Conservation (phyloP, 1,284 basidiomycete species). For the Filobasidium uniguttulatum region DNA sequence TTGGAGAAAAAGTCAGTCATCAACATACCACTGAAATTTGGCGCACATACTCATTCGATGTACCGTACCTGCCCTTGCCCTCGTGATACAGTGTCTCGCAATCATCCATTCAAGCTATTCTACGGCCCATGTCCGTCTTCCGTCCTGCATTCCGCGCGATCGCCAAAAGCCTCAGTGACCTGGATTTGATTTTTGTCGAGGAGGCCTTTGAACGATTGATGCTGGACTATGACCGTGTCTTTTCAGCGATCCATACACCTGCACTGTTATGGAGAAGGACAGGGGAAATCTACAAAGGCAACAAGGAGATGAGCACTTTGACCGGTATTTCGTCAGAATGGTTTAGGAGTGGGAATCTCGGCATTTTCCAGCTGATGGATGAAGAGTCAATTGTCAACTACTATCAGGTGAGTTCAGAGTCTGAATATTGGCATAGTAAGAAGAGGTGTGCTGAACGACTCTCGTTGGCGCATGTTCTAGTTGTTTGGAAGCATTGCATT, state of each 20-base stretch:
- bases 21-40: not conserved
- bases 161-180: slow-evolving; percentile 75
- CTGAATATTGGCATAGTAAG: no score
- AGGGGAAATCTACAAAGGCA: slow-evolving; percentile 96
- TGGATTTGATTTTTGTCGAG: slow-evolving; percentile 96
- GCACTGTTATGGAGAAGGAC: slow-evolving; percentile 93
- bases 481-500: slow-evolving; percentile 84
- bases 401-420: slow-evolving; percentile 59
- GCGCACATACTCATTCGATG: not conserved
- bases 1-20: slow-evolving; percentile 49
- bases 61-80: not conserved
- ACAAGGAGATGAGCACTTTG: slow-evolving; percentile 51
- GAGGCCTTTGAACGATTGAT: slow-evolving; percentile 92
- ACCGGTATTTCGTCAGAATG: slow-evolving; percentile 26
- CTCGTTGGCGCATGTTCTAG: not conserved
- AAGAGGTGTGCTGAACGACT: not conserved
- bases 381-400: slow-evolving; percentile 94
- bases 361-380: slow-evolving; percentile 95
- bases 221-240: slow-evolving; percentile 89
- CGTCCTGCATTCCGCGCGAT: slow-evolving; percentile 87
- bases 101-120: slow-evolving; percentile 17
- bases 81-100: not conserved
- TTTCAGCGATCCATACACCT: slow-evolving; percentile 89
- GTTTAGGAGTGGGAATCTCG: slow-evolving; percentile 54
- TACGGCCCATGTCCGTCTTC: slow-evolving; percentile 76